phyloP scores from a whole-genome alignment of 2,329 filamentous ascomycete genomes.

The Tolypocladium amazonense region DNA sequence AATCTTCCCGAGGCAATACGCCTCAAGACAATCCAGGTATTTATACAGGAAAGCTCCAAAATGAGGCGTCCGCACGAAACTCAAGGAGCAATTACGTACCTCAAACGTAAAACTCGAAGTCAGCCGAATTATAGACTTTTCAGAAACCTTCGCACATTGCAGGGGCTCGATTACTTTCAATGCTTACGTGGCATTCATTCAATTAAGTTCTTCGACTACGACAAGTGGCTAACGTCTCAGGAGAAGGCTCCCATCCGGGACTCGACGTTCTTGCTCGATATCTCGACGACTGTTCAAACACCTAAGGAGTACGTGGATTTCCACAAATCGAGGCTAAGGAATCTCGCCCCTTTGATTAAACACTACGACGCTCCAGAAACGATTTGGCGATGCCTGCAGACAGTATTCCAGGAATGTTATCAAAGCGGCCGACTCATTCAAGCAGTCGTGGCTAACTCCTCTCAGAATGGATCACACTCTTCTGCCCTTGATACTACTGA shows the following conservation, averaged over 20 bases:
- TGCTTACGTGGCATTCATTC: constrained; percentile 30
- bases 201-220: constrained; percentile 34
- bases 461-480: not conserved
- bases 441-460: not conserved
- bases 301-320: constrained; percentile 6
- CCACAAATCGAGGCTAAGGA: constrained; percentile 7
- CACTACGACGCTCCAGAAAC: constrained; percentile 2
- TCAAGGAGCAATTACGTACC: constrained; percentile 6
- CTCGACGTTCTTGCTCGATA: constrained; percentile 15
- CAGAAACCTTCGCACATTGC: constrained; percentile 27
- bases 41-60: constrained; percentile 27
- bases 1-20: constrained; percentile 24
- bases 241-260: constrained; percentile 14
- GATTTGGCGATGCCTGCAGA: constrained; percentile 4
- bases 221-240: constrained; percentile 9
- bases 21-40: constrained; percentile 28
- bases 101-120: constrained; percentile 15
- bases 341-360: constrained; percentile 10
- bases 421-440: not conserved
- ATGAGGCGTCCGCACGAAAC: constrained; percentile 28
- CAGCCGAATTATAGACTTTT: constrained; percentile 29
- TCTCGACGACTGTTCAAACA: constrained; percentile 12
- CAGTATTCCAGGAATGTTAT: not conserved
- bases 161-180: constrained; percentile 33
- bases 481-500: not conserved